Base-by-base conservation (phyloP, 768 basidiomycete species). In the Pleurotus pulmonarius region DNA sequence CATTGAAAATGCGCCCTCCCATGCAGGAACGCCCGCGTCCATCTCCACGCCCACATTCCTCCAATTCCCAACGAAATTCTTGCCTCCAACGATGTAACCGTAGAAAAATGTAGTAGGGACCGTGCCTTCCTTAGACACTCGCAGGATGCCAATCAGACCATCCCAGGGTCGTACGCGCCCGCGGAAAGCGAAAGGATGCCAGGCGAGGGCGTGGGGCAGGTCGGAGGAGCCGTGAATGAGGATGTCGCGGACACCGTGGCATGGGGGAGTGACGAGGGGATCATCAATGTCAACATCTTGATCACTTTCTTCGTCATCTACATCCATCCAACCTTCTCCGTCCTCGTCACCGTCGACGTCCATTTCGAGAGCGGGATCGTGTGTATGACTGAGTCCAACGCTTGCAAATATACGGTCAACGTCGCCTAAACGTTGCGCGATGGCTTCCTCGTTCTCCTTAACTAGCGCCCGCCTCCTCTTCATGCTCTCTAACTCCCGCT, bases 1-100 rank as follows among this genome's bases (percentile, higher is more conserved):
- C 76, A 86, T 80, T 43, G 79, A 74, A 61, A 89, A 87, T 6
- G 88, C 76, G 26, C 83, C 80, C 65, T 90, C 88, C 67, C 81
- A 83, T 9, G 76, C 75, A 0, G 84, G 84, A 34, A 34, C 29
- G 8, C 29, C 29, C 8, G 71, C 63, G 4, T 74, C 65, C 3
- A 75, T 71, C 43, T 81, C 79, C 41, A 15, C 41, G 7, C 41
- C 38, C 56, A 64, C 73, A 62, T 73, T 71, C 46, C 89, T 75
- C 90, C 89, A 90, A 56, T 83, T 85, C 5, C 90, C 90, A 13
- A 88, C 86, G 58, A 90, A 80, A 56, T 79, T 87, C 57, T 79
- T 69, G 8, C 79, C 81, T 0, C 83, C 87, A 5, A 86, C 78
- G 46, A 92, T 59, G 64, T 90, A 91, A 4, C 90, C 90, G 34